Conservation (phyloP, 305 asterid genomes). For the Euphrasia arctica region DNA sequence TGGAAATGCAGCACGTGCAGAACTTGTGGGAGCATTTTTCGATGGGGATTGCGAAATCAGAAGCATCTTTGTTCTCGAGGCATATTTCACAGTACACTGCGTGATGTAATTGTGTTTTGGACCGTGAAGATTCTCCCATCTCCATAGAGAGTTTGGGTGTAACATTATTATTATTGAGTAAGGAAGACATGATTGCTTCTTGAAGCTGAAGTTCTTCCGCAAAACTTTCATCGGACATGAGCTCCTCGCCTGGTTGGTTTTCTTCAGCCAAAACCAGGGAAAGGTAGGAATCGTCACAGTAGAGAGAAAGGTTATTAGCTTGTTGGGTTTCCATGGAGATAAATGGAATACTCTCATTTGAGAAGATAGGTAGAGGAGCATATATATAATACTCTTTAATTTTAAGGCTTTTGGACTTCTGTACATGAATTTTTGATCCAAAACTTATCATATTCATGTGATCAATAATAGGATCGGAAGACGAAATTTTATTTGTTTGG, state of each 20-base stretch:
- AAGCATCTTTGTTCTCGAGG: slow-evolving; percentile 29
- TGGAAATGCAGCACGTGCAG: slow-evolving; percentile 44
- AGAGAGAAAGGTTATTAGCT: neutral
- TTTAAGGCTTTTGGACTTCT: too few relatives aligned
- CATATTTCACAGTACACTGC: slow-evolving; percentile 40
- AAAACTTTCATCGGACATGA: neutral
- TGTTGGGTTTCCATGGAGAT: slow-evolving; percentile 12
- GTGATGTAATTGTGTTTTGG: neutral
- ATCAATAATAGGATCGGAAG: too few relatives aligned
- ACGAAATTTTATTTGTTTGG: too few relatives aligned
- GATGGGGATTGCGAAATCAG: slow-evolving; percentile 24
- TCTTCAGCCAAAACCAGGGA: neutral
- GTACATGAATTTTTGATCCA: too few relatives aligned
- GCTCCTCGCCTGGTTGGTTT: neutral
- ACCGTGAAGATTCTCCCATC: slow-evolving; percentile 18
- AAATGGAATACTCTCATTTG: too few relatives aligned
- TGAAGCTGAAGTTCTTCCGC: neutral
- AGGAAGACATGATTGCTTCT: neutral
- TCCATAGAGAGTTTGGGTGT: neutral
- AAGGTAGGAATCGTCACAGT: slow-evolving; percentile 19
- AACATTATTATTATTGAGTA: neutral
- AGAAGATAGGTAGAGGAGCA: too few relatives aligned
- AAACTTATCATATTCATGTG: too few relatives aligned
- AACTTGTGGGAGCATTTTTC: slow-evolving; percentile 35
- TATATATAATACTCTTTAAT: too few relatives aligned